Evolutionary conservation across 345 rosid species (phyloP), one percentile per base, ranked within the genome.

Genomic region (Brassica cretica): DNA sequence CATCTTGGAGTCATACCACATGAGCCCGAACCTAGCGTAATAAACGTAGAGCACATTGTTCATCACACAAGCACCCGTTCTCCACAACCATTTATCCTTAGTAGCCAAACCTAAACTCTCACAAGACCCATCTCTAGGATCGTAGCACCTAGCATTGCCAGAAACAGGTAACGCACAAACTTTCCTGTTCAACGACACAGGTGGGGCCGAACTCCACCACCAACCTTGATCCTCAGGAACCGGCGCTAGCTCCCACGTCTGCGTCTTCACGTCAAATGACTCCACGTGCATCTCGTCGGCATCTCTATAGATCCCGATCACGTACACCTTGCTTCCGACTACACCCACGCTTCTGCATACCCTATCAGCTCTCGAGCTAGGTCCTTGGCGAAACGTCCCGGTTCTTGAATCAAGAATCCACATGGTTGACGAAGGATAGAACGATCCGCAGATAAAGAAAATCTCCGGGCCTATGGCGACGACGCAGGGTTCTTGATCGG

Each of bases 41-140:
- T 66, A 66, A 66, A 75, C 15, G 29, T 75, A 75, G 18, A 75
- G 58, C 58, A 75, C 58, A 37, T 75, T 75, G 8, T 75, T 27
- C 0, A 66, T 37, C 25, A 37, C 78, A 25, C 66, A 75, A 25
- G 16, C 30, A 53, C 78, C 58, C 3, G 27, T 0, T 39, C 0
- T 9, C 56, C 71, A 11, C 51, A 44, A 65, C 71, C 64, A 53
- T n/a, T 8, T 2, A 12, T 27, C 27, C 5, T 35, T 3, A 9
- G 58, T 3, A 9, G 58, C 9, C 66, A 75, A 21, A 16, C 18
- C 21, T n/a, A 5, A 15, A 3, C 3, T 24, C 41, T 7, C 66
- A 6, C 58, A 74, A 66, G 66, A 74, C 67, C 70, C 72, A 25
- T 66, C 72, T 66, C 29, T 74, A n/a, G 72, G 15, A 55, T 74